A percentile compares a stretch with the other conserved stretches of the same genome.
Evolutionary conservation across 352 stramenopile species (phyloP).

Genomic region (Phytophthora aleatoria): DNA sequence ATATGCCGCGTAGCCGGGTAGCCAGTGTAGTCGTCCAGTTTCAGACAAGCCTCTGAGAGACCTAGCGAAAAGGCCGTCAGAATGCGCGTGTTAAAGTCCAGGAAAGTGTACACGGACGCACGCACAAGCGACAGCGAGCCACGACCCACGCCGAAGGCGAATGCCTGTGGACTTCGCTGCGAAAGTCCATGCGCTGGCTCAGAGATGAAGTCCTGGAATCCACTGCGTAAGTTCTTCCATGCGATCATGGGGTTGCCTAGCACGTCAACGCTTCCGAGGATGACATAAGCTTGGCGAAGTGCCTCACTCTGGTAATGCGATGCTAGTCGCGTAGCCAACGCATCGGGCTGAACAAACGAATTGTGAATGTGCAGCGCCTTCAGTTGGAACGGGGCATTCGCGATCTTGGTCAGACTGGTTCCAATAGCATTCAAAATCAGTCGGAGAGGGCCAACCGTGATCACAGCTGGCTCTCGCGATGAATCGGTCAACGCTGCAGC

Average conservation of each 20-base stretch:
- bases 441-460: slow-evolving; percentile 77
- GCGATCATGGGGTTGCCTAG: slow-evolving; percentile 89
- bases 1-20: slow-evolving; percentile 87
- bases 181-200: slow-evolving; percentile 81
- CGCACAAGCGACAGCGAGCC: slow-evolving; percentile 86
- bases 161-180: slow-evolving; percentile 78
- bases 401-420: slow-evolving; percentile 88
- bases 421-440: slow-evolving; percentile 88
- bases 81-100: slow-evolving; percentile 91
- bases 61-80: slow-evolving; percentile 79
- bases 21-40: slow-evolving; percentile 88
- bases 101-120: slow-evolving; percentile 83
- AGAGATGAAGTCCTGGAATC: slow-evolving; percentile 85
- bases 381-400: slow-evolving; percentile 86
- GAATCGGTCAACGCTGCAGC: slow-evolving; percentile 30
- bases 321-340: slow-evolving; percentile 62
- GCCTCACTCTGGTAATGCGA: slow-evolving; percentile 90
- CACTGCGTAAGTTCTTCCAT: slow-evolving; percentile 83
- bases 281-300: slow-evolving; percentile 88
- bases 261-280: slow-evolving; percentile 87
- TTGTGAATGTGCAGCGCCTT: slow-evolving; percentile 79
- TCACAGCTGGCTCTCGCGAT: slow-evolving; percentile 41
- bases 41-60: slow-evolving; percentile 84
- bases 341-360: slow-evolving; percentile 86
- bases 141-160: slow-evolving; percentile 77